Evolutionary conservation across 306 rosid species (phyloP).

Genomic region (Prosopis cineraria): DNA sequence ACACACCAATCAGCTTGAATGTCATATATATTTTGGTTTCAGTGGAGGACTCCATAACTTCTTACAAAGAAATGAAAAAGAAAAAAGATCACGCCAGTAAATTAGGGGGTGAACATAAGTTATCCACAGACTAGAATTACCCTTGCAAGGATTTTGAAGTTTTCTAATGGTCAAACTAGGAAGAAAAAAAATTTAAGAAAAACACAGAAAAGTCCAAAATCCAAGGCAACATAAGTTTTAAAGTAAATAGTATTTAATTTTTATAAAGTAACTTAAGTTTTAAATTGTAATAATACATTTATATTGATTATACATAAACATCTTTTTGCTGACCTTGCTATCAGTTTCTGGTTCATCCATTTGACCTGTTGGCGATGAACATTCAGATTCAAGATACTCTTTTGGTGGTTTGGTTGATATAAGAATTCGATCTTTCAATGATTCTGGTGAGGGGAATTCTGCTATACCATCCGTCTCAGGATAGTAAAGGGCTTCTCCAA

Average conservation of each 20-base stretch:
- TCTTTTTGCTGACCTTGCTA: slow-evolving; percentile 49
- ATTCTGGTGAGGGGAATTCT: slow-evolving; percentile 90
- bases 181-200: background rate
- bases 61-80: background rate
- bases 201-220: background rate
- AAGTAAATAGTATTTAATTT: background rate
- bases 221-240: too few species aligned
- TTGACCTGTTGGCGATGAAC: slow-evolving; percentile 32
- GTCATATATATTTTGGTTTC: too few species aligned
- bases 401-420: slow-evolving; percentile 91
- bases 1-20: background rate
- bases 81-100: background rate
- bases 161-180: background rate
- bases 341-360: slow-evolving; percentile 42
- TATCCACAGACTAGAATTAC: background rate
- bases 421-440: slow-evolving; percentile 61
- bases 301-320: background rate
- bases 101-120: too few species aligned
- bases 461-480: slow-evolving; percentile 54
- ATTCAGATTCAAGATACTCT: slow-evolving; percentile 56
- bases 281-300: too few species aligned
- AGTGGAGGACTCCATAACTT: background rate
- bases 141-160: background rate
- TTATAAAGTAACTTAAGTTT: background rate
- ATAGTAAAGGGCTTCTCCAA: slow-evolving; percentile 74